phyloP scores from a whole-genome alignment of 148 eudicot genomes.

The Vaccinium myrtillus region DNA sequence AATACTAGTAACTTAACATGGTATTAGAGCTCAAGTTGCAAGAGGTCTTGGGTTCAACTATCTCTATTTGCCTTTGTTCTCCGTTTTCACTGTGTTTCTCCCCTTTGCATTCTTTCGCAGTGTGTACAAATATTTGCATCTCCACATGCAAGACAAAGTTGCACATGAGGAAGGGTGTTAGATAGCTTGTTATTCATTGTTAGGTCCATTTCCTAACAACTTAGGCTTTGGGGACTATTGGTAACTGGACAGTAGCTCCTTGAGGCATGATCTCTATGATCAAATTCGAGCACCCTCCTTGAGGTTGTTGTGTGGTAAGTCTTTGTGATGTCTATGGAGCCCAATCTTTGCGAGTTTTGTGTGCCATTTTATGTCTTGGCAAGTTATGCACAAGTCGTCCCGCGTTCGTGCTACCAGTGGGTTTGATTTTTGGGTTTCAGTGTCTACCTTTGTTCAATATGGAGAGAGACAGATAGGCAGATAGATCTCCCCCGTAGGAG shows the following conservation, averaged over 20 bases:
- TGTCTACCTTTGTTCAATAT: background rate
- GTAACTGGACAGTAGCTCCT: background rate
- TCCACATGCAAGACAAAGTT: too few relatives aligned
- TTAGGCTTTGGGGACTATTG: too few relatives aligned
- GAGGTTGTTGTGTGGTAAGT: background rate
- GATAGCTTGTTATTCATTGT: too few relatives aligned
- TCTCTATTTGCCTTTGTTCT: too few relatives aligned
- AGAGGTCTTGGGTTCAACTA: too few relatives aligned
- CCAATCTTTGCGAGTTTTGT: background rate
- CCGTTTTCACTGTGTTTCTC: too few relatives aligned
- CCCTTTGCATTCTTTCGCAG: too few relatives aligned
- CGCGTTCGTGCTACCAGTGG: background rate
- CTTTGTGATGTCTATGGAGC: background rate
- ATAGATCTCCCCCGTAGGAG: slow-evolving; percentile 3
- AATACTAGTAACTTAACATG: too few relatives aligned
- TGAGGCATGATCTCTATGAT: background rate
- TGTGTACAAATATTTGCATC: too few relatives aligned
- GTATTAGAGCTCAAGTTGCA: too few relatives aligned
- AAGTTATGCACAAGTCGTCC: background rate
- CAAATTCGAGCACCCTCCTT: background rate
- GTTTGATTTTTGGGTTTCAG: background rate
- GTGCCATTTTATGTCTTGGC: background rate
- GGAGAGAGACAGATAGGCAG: background rate
- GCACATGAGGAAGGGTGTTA: too few relatives aligned
- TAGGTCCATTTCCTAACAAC: too few relatives aligned